Percentiles rank a stretch among this genome's conserved stretches.
phyloP scores from a whole-genome alignment of 2,329 filamentous ascomycete species.

The Aspergillus melleus region DNA sequence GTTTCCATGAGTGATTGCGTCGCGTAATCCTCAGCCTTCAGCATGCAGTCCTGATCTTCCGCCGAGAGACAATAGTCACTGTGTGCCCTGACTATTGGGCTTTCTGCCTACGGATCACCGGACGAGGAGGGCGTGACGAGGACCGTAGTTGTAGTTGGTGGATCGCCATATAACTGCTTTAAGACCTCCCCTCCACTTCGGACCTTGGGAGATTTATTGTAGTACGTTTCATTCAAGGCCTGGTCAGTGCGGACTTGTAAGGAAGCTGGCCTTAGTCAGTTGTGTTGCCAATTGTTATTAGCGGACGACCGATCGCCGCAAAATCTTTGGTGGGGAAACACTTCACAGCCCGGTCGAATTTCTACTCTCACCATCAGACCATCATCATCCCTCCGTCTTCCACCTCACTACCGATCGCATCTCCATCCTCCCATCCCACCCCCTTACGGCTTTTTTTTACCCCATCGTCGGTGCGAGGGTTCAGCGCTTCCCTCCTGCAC shows the following conservation, averaged over 20 bases:
- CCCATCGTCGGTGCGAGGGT: not conserved
- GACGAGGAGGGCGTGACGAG: not conserved
- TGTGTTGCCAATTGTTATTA: conserved; percentile 3
- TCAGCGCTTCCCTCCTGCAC: not conserved
- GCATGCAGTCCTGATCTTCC: not conserved
- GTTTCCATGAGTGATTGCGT: conserved; percentile 17
- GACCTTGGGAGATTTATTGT: too few species aligned
- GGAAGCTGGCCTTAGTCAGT: not conserved
- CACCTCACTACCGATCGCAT: not conserved
- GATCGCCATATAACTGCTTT: not conserved
- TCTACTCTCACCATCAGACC: conserved; percentile 15
- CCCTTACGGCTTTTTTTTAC: not conserved
- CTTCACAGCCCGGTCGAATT: conserved; percentile 15
- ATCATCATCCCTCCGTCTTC: conserved; percentile 2
- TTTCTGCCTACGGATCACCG: not conserved
- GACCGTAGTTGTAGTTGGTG: not conserved
- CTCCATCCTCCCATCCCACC: conserved; percentile 1
- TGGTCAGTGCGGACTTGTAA: not conserved
- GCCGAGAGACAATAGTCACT: not conserved
- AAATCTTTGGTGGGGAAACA: conserved; percentile 27
- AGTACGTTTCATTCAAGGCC: not conserved
- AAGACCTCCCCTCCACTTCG: not conserved
- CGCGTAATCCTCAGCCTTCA: conserved; percentile 16
- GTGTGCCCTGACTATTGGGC: not conserved
- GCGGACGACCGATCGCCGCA: conserved; percentile 25